Base-by-base conservation (phyloP, 306 rosid genomes). In the Rosa lucieae region DNA sequence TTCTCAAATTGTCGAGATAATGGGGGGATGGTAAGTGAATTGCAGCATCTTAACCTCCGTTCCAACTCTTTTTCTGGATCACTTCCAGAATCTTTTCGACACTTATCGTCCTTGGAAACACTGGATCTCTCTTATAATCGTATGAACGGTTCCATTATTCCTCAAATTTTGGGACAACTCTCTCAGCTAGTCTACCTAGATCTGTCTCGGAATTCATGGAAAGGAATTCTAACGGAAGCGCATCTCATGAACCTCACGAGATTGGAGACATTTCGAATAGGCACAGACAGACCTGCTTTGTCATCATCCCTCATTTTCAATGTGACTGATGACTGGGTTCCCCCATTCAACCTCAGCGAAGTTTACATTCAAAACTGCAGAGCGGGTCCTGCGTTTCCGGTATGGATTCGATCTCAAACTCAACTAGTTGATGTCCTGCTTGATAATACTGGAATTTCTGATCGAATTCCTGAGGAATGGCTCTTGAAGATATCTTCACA, bases 331-430 rank as follows among this genome's bases (percentile, higher is more conserved):
- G 67, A 1, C 8, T 61, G 39, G 67, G 8, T 61, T 10, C 67
- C 67, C 13, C 39, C 67, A 21, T 61, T 61, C 35, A 26, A 26
- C 15, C 67, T 61, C 6, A 0, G 32, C 0, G 0, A 1, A 26
- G 0, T 61, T 1, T 3, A 26, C 39, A 61, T 61, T 5, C 1
- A 11, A 26, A 3, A 61, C 3, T 10, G 67, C 39, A 11, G 1
- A 43, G 72, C 72, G 14, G 82, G 82, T 42, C 82, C 66, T 37
- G 21, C 8, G 3, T 78, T 82, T 49, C 82, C 80, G 11, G 18
- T 7, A 66, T 78, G 80, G 82, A 77, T 82, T 13, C 77, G 11
- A 48, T 72, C 81, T 35, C 86, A 82, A 69, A 74, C 43, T 59
- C 66, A 61, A 26, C 3, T 61, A 10, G 67, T 61, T 26, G 3